Base-by-base conservation (phyloP, 2,329 filamentous ascomycete genomes). In the Grosmannia penicillata region DNA sequence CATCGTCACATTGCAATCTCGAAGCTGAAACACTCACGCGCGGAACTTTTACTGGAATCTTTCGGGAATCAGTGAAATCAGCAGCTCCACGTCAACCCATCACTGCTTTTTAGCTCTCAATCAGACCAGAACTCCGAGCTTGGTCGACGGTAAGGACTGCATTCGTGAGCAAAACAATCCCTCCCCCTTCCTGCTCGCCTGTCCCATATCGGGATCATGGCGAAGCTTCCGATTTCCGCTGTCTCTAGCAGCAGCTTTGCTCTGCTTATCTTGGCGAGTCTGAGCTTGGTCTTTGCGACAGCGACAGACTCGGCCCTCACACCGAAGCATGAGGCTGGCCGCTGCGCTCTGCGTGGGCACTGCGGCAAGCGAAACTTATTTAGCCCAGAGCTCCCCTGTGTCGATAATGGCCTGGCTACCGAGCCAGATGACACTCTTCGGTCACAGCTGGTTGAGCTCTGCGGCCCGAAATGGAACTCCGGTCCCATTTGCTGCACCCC, bases 301-400 rank as follows among this genome's bases (percentile, higher is more conserved):
- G 50, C 50, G 8, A 45, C 53, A 27, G 50, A 45, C 40, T 48
- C 48, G 14, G 48, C 53, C 33, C 57, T 54, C 41, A 75, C 71
- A 0, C 64, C 68, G 2, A 82, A 76, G 47, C 89, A 95, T 50
- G 87, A 95, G 59, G 66, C 78, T 36, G 89, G 89, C 29, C 73
- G 89, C 47, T 96, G 89, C 58, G 85, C 89, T 1, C 84, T 96
- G 45, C 75, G 89, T 36, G 86, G 86, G 8, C 81, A 93, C 46
- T 98, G 91, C 55, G 91, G 91, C 34, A 87, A 86, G 58, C 79
- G 89, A 59, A 79, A 80, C 45, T 81, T 91, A 56, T 96, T 96
- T 52, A 84, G 86, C 40, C 81, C 84, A 41, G 75, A 93, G 48
- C 67, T 96, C 43, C 91, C 91, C 4, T 98, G 91, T 55, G 77